Base-by-base conservation (phyloP, 139 green algal species). In the Spirogloea muscicola region DNA sequence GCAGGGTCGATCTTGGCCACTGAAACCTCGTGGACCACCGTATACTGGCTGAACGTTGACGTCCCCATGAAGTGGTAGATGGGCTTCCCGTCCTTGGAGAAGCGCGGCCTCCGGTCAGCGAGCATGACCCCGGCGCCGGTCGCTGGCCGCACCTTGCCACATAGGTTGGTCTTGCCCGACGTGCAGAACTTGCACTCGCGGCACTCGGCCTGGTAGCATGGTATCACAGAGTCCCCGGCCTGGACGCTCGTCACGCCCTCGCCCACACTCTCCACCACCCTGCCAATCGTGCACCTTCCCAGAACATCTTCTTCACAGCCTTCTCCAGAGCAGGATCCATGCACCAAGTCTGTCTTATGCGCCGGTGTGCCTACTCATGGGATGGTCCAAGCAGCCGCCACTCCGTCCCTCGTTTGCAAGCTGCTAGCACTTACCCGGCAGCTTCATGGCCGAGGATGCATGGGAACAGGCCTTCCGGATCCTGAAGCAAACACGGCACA, bases 41-140 rank as follows among this genome's bases (percentile, higher is more conserved):
- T 96, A 87, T 98, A 99, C 87, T 99, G 88, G 3, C 82, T 83
- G 71, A 99, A 99, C n/a, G 95, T 99, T 58, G 82, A 92, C 49
- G 92, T 97, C 65, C 95, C 95, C 94, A 99, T 99, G 69, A 98
- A 99, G 85, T 99, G 95, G 80, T 87, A 98, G 55, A 99, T 89
- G 39, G 87, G 86, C 85, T 92, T 76, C 5, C 90, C 88, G 75
- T 95, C 89, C 44, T 90, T 70, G 4, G 86, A 88, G 87, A 98
- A 96, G 33, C 94, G 88, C 0, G 86, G 29, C 75, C 89, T 84
- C 34, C 82, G 84, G 71, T 99, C 93, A 3, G 82, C 70, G 5
- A 74, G 60, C 94, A 99, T 99, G 40, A 98, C 81, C 25, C 94
- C 94, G 67, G 89, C 88, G 58, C 94, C 93, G 18, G 79, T 79